Percentiles rank a stretch among this genome's conserved stretches.
Evolutionary conservation across 2,329 filamentous ascomycete species (phyloP).

Genomic region (Aspergillus uvarum): DNA sequence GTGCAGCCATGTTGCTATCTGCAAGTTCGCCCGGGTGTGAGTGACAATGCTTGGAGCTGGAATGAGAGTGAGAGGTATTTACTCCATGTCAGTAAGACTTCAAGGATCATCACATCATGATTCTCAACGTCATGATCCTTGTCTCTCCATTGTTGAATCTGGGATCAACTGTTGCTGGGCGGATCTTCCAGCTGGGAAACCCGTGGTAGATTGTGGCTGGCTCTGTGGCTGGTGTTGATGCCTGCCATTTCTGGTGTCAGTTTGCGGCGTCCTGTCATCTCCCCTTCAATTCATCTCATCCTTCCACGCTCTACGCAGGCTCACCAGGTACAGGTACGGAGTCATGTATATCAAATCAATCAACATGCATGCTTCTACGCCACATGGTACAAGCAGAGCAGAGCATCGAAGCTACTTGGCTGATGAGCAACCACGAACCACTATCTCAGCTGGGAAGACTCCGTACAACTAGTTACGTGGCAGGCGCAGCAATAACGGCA

Average conservation of each 20-base stretch:
- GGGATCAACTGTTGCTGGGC: not conserved
- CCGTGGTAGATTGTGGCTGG: not conserved
- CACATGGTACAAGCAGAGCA: not conserved
- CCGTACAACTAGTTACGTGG: not conserved
- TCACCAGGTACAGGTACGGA: not conserved
- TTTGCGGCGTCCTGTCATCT: not conserved
- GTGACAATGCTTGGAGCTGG: not conserved
- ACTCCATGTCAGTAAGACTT: too few relatives aligned
- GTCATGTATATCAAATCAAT: not conserved
- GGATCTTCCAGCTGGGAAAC: too few relatives aligned
- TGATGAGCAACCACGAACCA: not conserved
- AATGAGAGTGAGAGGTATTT: too few relatives aligned
- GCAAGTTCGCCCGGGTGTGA: not conserved
- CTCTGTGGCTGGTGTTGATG: not conserved
- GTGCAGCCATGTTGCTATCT: not conserved
- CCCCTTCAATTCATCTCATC: not conserved
- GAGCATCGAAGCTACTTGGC: not conserved
- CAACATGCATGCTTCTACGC: not conserved
- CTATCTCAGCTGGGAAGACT: not conserved
- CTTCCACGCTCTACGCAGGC: too few relatives aligned
- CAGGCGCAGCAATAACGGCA: not conserved
- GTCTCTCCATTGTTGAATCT: not conserved
- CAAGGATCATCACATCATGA: too few relatives aligned
- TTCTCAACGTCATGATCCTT: not conserved
- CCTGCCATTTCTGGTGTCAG: not conserved